Evolutionary conservation across 306 rosid species (phyloP), one percentile per base, ranked within the genome.

Genomic region (Glycine latifolia): DNA sequence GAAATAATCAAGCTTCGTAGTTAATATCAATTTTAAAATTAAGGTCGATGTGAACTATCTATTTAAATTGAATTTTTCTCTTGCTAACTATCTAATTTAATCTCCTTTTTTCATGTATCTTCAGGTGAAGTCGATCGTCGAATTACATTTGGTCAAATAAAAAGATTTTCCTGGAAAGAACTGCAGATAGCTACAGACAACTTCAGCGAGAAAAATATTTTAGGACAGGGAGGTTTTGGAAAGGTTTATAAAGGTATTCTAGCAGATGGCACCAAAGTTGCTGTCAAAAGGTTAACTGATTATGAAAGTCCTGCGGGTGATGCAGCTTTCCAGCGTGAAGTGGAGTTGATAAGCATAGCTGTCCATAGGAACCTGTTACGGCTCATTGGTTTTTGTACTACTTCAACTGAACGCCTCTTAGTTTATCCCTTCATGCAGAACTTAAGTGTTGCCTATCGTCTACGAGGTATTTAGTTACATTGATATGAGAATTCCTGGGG

Each of bases 141-240:
- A 86, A 92, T 94, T 82, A 84, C 94, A 79, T 90, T 94, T 80
- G 97, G 97, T 86, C 98, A 94, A 82, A 60, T 94, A 65, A 90
- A 77, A 89, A 87, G 94, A 55, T 94, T 94, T 87, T 60, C 87
- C 39, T 92, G 97, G 98, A 89, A 93, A 84, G 97, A 94, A 79
- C 85, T 94, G 53, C 97, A 91, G 86, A 53, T 92, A 26, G 97
- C 98, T 75, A 92, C 97, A 65, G 95, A 92, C 81, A 85, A 87
- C 85, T 94, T 94, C 82, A 91, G 85, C 6, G 97, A 94, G 86
- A 91, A 85, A 82, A 90, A 92, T 83, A 90, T 94, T 77, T 71
- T 94, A 60, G 98, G 98, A 78, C 97, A 92, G 89, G 97, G 97
- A 78, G 98, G 98, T 62, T 94, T 94, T 81, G 98, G 98, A 76